phyloP scores from a whole-genome alignment of 768 basidiomycete genomes.

The Agrocybe chaxingu region DNA sequence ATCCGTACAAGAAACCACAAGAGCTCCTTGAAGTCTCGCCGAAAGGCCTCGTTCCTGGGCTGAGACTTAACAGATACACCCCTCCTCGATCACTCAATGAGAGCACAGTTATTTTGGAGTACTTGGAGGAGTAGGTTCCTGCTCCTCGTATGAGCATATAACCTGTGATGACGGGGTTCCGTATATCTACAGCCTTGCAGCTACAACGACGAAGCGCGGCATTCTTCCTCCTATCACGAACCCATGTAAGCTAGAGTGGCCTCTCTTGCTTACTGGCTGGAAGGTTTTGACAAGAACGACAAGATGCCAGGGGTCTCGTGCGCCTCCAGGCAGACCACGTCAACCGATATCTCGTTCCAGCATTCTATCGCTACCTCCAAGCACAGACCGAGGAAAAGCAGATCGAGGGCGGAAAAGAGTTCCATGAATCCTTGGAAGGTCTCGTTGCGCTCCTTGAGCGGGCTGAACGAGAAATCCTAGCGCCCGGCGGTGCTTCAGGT shows the following conservation, averaged over 20 bases:
- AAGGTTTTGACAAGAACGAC: background rate
- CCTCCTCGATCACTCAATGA: slow-evolving; percentile 71
- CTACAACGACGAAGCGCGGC: slow-evolving; percentile 41
- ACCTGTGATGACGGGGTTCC: too few relatives aligned
- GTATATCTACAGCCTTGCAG: slow-evolving; percentile 39
- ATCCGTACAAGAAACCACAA: slow-evolving; percentile 78
- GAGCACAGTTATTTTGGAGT: slow-evolving; percentile 77
- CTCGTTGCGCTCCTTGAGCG: slow-evolving; percentile 56
- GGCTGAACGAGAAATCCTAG: slow-evolving; percentile 44
- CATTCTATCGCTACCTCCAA: slow-evolving; percentile 75
- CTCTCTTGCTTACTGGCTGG: background rate
- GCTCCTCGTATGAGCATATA: too few relatives aligned
- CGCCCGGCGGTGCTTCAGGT: slow-evolving; percentile 33
- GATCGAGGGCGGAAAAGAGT: slow-evolving; percentile 49
- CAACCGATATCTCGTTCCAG: slow-evolving; percentile 60
- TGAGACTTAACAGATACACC: slow-evolving; percentile 49
- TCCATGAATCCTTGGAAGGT: slow-evolving; percentile 44
- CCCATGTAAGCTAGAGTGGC: slow-evolving; percentile 44
- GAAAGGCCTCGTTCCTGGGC: slow-evolving; percentile 75
- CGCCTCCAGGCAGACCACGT: slow-evolving; percentile 69
- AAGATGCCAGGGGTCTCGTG: slow-evolving; percentile 66
- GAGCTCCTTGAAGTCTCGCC: slow-evolving; percentile 81
- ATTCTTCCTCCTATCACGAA: slow-evolving; percentile 57
- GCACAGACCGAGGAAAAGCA: slow-evolving; percentile 58
- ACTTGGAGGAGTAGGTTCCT: slow-evolving; percentile 64